Evolutionary conservation across 2,329 filamentous ascomycete genomes (phyloP).

Genomic region (Botrytis fabae): DNA sequence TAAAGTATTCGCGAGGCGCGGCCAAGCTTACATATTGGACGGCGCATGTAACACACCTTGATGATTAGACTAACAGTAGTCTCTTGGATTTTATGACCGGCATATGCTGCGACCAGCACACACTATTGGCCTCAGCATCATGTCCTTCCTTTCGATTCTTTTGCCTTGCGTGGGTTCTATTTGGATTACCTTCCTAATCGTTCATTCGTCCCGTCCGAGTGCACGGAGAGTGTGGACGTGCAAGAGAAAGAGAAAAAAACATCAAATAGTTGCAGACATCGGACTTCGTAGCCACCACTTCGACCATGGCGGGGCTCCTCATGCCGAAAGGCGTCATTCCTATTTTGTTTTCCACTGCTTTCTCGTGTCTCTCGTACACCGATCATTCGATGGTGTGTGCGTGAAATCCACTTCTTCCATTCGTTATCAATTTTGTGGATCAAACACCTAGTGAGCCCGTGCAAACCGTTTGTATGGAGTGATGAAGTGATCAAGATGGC

Average conservation of each 20-base stretch:
- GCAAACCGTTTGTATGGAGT: slow-evolving; percentile 18
- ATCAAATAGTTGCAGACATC: background rate
- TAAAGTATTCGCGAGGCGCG: slow-evolving; percentile 19
- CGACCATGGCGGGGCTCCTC: slow-evolving; percentile 15
- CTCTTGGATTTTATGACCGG: slow-evolving; percentile 4
- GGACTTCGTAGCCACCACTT: background rate
- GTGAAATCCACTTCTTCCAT: slow-evolving; percentile 13
- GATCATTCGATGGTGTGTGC: slow-evolving; percentile 17
- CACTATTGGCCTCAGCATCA: background rate
- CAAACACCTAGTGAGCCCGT: slow-evolving; percentile 3
- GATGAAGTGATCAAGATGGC: slow-evolving; percentile 17
- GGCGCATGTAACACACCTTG: slow-evolving; percentile 14
- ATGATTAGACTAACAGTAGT: background rate
- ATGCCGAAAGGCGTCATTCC: slow-evolving; percentile 24
- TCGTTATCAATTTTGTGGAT: slow-evolving; percentile 19
- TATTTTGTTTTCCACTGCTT: slow-evolving; percentile 8
- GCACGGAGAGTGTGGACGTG: background rate
- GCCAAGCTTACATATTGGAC: slow-evolving; percentile 15
- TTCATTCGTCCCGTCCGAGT: background rate
- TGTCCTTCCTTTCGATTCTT: background rate
- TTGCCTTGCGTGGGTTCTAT: background rate
- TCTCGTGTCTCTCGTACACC: slow-evolving; percentile 10
- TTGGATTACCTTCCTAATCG: background rate
- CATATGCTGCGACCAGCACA: slow-evolving; percentile 17
- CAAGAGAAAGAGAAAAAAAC: background rate